These are phyloP conservation scores for Fusarium burgessii DNA, from an alignment of 2,329 filamentous ascomycete genomes.

Conservation along the genomic window DNA sequence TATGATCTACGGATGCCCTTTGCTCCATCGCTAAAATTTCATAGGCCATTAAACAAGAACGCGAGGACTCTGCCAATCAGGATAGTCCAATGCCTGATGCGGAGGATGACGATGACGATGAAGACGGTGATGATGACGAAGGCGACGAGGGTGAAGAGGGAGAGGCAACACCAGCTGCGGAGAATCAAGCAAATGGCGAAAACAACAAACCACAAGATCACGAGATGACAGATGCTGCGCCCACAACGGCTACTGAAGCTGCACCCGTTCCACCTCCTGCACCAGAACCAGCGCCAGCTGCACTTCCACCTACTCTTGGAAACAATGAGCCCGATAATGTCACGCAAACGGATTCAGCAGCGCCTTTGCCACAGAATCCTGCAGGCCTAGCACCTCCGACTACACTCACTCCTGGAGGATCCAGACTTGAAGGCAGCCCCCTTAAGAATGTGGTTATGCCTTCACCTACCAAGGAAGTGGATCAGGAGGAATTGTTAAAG, in stretches of 20 bases:
- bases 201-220: slow-evolving; percentile 51
- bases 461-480: slow-evolving; percentile 57
- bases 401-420: slow-evolving; percentile 46
- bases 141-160: slow-evolving; percentile 62
- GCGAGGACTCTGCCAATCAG: slow-evolving; percentile 58
- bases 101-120: slow-evolving; percentile 60
- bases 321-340: slow-evolving; percentile 41
- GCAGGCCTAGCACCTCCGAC: slow-evolving; percentile 48
- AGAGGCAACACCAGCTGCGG: slow-evolving; percentile 52
- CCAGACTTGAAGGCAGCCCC: slow-evolving; percentile 62
- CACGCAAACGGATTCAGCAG: slow-evolving; percentile 42
- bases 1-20: background rate
- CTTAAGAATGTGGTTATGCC: slow-evolving; percentile 64
- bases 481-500: slow-evolving; percentile 21
- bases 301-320: slow-evolving; percentile 25
- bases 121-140: slow-evolving; percentile 61
- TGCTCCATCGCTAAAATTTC: slow-evolving; percentile 32
- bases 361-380: slow-evolving; percentile 47
- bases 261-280: slow-evolving; percentile 32
- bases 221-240: slow-evolving; percentile 54
- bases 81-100: slow-evolving; percentile 68
- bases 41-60: slow-evolving; percentile 58
- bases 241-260: slow-evolving; percentile 37
- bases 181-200: slow-evolving; percentile 47
- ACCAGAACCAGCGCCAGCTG: slow-evolving; percentile 5